phyloP scores from a whole-genome alignment of 805 yeast genomes.

The Sugiyamaella chiloensis region DNA sequence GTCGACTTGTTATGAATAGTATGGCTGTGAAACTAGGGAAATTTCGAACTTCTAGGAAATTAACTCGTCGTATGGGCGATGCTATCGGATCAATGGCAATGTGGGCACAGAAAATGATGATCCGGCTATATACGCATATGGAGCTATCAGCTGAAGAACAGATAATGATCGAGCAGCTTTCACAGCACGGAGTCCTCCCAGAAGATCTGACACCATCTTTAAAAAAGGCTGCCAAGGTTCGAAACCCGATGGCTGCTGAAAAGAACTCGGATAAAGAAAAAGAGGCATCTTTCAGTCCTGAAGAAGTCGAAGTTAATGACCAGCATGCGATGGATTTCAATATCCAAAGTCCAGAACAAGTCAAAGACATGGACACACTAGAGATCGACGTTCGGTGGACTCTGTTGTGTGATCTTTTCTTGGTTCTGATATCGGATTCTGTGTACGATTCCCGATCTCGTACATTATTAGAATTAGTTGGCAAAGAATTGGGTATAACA shows the following conservation, averaged over 20 bases:
- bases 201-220: slow-evolving; percentile 66
- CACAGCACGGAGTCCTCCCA: slow-evolving; percentile 78
- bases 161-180: slow-evolving; percentile 79
- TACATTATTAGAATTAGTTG: slow-evolving; percentile 68
- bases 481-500: slow-evolving; percentile 54
- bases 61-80: slow-evolving; percentile 56
- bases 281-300: slow-evolving; percentile 5
- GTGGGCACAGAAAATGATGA: slow-evolving; percentile 77
- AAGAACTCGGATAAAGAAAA: slow-evolving; percentile 1
- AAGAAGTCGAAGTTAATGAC: slow-evolving; percentile 8
- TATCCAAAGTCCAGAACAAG: slow-evolving; percentile 24
- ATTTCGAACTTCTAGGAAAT: slow-evolving; percentile 43
- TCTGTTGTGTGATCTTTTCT: slow-evolving; percentile 82
- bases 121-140: slow-evolving; percentile 73
- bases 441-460: slow-evolving; percentile 88
- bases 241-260: slow-evolving; percentile 43
- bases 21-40: slow-evolving; percentile 78
- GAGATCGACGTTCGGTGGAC: slow-evolving; percentile 90
- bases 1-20: slow-evolving; percentile 69
- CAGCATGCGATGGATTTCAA: slow-evolving; percentile 13
- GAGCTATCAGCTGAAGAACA: slow-evolving; percentile 75
- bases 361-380: slow-evolving; percentile 31
- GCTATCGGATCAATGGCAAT: slow-evolving; percentile 76
- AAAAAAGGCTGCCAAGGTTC: slow-evolving; percentile 47
- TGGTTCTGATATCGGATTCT: slow-evolving; percentile 76